Evolutionary conservation across 208 protist genomes (phyloP), one percentile per base, ranked within the genome.

Genomic region (Crithidia acanthocephali): DNA sequence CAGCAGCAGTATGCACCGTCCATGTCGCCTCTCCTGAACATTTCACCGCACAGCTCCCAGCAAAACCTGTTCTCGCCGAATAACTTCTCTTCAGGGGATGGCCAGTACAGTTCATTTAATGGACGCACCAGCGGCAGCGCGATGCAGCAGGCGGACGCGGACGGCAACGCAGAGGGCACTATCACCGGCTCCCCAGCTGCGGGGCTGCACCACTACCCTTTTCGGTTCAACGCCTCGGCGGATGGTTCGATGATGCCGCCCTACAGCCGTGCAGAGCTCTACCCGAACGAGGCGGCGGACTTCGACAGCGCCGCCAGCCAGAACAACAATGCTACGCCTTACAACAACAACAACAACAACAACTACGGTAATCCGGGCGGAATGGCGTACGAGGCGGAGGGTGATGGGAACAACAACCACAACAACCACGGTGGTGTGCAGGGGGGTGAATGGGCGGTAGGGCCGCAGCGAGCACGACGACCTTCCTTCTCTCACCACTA

Each of bases 151-250:
- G 3, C 22, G 10, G 55, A 60, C 28, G 55, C n/a, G n/a, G n/a
- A n/a, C n/a, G n/a, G n/a, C n/a, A n/a, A n/a, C n/a, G n/a, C n/a
- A n/a, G n/a, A n/a, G n/a, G n/a, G n/a, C 37, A 50, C 28, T 32
- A 33, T 11, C 22, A 22, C 15, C 15, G 30, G 37, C 57, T 50
- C 57, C n/a, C 23, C 57, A 0, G 59, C 40, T 7, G 45, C 48
- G 10, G 22, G 50, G 42, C 18, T 48, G 44, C 58, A 74, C 52
- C 23, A 56, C 52, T 63, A 27, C 52, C 69, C 30, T 9, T 48
- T 74, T 20, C 69, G 30, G 11, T 56, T 74, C 30, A 52, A 33
- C 22, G 59, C 60, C 25, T 62, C 42, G 20, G 52, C 59, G 16
- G 48, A 33, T 7, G 56, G 28, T 0, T 37, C 25, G 27, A 50